Evolutionary conservation across 192 early-diverging fungal species (phyloP).

Genomic region (Ambispora gerdemannii): DNA sequence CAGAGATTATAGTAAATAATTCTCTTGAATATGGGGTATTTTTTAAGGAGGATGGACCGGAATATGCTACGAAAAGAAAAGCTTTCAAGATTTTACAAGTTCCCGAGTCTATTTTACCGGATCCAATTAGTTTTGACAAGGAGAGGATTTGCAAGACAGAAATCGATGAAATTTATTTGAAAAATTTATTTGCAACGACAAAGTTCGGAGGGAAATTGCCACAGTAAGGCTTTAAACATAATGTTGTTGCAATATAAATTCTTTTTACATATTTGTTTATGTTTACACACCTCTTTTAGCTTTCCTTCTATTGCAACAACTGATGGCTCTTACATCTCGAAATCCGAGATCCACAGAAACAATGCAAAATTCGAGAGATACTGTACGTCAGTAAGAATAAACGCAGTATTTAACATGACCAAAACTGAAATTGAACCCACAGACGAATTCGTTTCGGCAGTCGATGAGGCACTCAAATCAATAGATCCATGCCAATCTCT

Average conservation of each 20-base stretch:
- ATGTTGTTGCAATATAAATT: too few relatives aligned
- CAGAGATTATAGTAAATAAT: neutral
- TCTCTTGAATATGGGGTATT: neutral
- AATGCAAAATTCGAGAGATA: neutral
- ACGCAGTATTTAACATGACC: neutral
- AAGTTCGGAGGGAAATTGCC: neutral
- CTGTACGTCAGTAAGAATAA: neutral
- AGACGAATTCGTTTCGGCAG: neutral
- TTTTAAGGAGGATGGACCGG: neutral
- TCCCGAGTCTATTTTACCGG: neutral
- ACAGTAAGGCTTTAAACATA: neutral
- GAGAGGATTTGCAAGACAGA: neutral
- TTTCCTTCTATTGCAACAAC: neutral
- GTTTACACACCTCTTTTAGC: too few relatives aligned
- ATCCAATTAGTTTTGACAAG: neutral
- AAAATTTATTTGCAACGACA: neutral
- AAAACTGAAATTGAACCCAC: neutral
- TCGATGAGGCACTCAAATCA: neutral
- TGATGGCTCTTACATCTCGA: neutral
- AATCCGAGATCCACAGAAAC: neutral
- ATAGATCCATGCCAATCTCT: neutral
- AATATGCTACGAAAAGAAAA: neutral
- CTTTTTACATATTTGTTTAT: neutral
- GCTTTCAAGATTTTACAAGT: neutral
- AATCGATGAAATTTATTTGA: neutral